These are phyloP conservation scores for Rhododendron simsii DNA, from an alignment of 148 eudicot genomes.

Conservation along the genomic window DNA sequence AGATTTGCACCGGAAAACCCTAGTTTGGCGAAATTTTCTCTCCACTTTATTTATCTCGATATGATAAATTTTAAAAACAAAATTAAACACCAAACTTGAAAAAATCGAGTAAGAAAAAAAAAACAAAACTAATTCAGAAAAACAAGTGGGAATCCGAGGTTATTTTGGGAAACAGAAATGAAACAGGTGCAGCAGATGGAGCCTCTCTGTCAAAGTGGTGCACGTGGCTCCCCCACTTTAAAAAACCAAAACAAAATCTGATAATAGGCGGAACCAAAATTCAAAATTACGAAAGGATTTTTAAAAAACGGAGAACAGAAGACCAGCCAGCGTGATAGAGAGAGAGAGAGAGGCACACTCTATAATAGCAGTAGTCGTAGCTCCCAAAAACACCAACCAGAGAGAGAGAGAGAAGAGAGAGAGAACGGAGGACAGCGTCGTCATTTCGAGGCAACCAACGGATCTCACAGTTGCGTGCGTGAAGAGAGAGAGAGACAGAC, in stretches of 20 bases:
- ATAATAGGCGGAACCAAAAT: not conserved
- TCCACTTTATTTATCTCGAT: too few species aligned
- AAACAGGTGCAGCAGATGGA: not conserved
- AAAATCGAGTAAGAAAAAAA: too few species aligned
- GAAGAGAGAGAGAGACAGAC: conserved; percentile 1
- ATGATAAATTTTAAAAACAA: too few species aligned
- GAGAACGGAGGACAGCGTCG: conserved; percentile 12
- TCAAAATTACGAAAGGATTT: not conserved
- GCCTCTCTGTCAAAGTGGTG: not conserved
- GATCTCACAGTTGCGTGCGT: conserved; percentile 3
- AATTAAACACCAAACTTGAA: too few species aligned
- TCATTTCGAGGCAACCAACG: conserved; percentile 2
- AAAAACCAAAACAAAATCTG: not conserved
- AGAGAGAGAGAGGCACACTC: too few species aligned
- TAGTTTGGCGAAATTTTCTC: too few species aligned
- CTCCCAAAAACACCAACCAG: not conserved
- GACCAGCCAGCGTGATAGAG: not conserved
- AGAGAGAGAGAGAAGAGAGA: not conserved
- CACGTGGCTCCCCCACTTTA: not conserved
- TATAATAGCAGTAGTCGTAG: not conserved
- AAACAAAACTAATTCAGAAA: too few species aligned
- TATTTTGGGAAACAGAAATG: not conserved
- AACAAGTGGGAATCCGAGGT: not conserved
- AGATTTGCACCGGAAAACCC: too few species aligned
- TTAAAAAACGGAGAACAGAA: not conserved